Evolutionary conservation across 2,329 filamentous ascomycete genomes (phyloP), one percentile per base, ranked within the genome.

Genomic region (Diaporthe australafricana): DNA sequence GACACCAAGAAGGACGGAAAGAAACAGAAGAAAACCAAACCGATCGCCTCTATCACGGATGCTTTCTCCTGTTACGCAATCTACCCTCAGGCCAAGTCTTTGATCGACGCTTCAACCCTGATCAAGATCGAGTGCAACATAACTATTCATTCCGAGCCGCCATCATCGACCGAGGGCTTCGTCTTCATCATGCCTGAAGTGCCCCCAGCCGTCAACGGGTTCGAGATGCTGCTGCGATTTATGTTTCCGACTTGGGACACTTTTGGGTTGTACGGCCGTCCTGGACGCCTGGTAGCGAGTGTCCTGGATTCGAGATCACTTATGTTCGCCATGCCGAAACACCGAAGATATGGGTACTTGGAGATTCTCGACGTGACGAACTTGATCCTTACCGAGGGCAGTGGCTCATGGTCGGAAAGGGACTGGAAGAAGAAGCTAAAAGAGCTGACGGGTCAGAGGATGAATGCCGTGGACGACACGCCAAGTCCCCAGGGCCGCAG

Each of bases 111-210:
- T 72, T 98, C 96, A 1, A 98, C 96, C 0, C 84, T 99, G 72
- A 89, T 98, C 74, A 99, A 99, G 82, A 89, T 99, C 35, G 96
- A 99, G 83, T 96, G 95, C 12, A 90, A 91, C 74, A 94, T 99
- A 73, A 95, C 93, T 0, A 94, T 98, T 48, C 95, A 98, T 82
- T 92, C 92, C 0, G 89, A 91, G 16, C 91, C 93, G 11, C 91
- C 94, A 30, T 92, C 92, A 0, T 90, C 91, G 2, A 93, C 93
- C 0, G 96, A 99, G 80, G 96, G 96, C 0, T 98, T 98, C 77
- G 94, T 99, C 5, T 99, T 99, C 79, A 92, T 98, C 76, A 98
- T 99, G 95, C 96, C 96, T 5, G 96, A 99, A 81, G 90, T 93
- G 1, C 94, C 94, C 78, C 92, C 96, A n/a, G 95, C 94, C 22